Percentiles rank a stretch among this genome's conserved stretches.
These are phyloP conservation scores for Chrysosporium queenslandicum DNA, from an alignment of 2,329 filamentous ascomycete genomes.

Conservation along the genomic window DNA sequence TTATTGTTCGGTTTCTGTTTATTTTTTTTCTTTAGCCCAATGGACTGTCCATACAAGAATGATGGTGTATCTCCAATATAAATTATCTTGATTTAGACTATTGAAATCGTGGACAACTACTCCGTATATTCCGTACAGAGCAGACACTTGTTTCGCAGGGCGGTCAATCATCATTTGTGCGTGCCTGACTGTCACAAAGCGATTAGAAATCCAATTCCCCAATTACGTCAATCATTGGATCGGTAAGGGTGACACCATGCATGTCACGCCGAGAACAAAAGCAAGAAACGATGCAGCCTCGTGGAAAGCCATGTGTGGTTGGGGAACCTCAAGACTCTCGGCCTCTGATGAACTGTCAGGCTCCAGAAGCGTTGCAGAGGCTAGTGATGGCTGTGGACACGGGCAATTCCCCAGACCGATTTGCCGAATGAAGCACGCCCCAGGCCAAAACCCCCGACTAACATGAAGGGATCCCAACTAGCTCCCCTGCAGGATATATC, in stretches of 20 bases:
- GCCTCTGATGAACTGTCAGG: conserved; percentile 1
- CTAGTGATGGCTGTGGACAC: neutral
- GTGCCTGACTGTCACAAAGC: neutral
- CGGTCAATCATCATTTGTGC: neutral
- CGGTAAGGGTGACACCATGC: too few relatives aligned
- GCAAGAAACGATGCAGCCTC: conserved; percentile 1
- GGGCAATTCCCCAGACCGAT: neutral
- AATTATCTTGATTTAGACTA: neutral
- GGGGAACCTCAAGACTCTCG: neutral
- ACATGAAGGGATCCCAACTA: neutral
- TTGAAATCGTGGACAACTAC: too few relatives aligned
- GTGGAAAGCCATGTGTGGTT: neutral
- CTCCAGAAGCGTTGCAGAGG: neutral
- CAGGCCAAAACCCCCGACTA: neutral
- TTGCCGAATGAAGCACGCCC: too few relatives aligned
- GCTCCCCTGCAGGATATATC: neutral
- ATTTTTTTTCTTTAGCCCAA: neutral
- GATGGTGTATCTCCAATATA: neutral
- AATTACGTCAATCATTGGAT: conserved; percentile 1
- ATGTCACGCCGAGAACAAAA: neutral
- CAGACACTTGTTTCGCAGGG: too few relatives aligned
- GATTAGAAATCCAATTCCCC: neutral
- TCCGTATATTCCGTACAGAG: too few relatives aligned
- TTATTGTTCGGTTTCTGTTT: neutral
- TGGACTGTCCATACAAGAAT: neutral